Evolutionary conservation across 495 filamentous ascomycete species (phyloP).

Genomic region (Cairneyella variabilis): DNA sequence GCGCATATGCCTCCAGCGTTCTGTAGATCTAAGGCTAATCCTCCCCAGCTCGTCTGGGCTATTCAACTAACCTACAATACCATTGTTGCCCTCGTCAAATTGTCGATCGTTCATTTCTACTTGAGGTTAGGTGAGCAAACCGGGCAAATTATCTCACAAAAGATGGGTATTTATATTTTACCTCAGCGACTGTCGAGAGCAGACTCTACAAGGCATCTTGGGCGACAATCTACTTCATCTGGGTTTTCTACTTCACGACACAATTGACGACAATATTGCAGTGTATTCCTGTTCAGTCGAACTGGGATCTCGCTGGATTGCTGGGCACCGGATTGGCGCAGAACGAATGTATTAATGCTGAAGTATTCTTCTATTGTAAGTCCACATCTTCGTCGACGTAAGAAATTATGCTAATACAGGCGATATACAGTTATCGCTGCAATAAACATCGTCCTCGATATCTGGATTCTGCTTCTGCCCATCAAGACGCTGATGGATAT

Average conservation of each 20-base stretch:
- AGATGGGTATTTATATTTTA: background rate
- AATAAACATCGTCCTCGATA: constrained; percentile 49
- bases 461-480: constrained; percentile 48
- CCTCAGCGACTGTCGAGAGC: background rate
- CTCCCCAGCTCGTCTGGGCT: constrained; percentile 29
- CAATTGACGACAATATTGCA: constrained; percentile 39
- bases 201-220: background rate
- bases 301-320: constrained; percentile 49
- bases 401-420: background rate
- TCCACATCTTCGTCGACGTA: background rate
- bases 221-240: background rate
- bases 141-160: constrained; percentile 26
- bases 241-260: constrained; percentile 29
- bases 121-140: constrained; percentile 39
- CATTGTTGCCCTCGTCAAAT: constrained; percentile 37
- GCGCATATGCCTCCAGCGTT: background rate
- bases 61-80: constrained; percentile 44
- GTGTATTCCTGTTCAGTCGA: constrained; percentile 39
- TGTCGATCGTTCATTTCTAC: constrained; percentile 46
- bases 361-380: constrained; percentile 48
- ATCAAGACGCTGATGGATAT: constrained; percentile 40
- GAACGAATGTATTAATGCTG: constrained; percentile 44
- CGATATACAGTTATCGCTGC: constrained; percentile 42
- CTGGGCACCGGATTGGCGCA: constrained; percentile 18
- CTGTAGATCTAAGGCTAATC: constrained; percentile 1